Evolutionary conservation across 805 yeast species (phyloP), one percentile per base, ranked within the genome.

Genomic region (Allodekkera sacchari): DNA sequence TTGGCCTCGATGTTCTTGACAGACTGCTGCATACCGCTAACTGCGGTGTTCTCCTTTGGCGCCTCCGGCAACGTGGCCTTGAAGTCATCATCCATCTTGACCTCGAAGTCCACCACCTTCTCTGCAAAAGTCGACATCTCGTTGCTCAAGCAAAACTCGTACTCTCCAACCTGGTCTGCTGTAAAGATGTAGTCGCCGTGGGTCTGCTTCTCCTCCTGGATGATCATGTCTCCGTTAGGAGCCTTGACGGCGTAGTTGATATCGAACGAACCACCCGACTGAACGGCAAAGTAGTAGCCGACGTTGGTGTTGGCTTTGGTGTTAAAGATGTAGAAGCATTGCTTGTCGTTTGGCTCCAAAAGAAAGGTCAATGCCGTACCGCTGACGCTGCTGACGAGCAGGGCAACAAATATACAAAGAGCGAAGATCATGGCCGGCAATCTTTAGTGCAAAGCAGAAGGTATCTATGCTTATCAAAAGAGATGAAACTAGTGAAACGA

Each of bases 91-190:
- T 66, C 74, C 39, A 62, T 56, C 41, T 65, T 70, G 49, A 87
- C 71, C 51, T 87, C 95, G 46, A 87, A 79, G 58, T 83, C 94
- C 44, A 87, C 77, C 33, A 79, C 75, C 60, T 84, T 85, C 51
- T 82, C 88, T 33, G 87, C 79, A 52, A 74, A 74, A 4, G 88
- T 79, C 4, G 84, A 74, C 83, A 81, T 80, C 40, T 75, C 82
- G 56, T 83, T 82, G 47, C 74, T 61, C 63, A 87, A 84, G 60
- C 96, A 87, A 55, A 87, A 79, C 55, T 79, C 81, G 63, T 84
- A 87, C 55, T 87, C 95, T 26, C 96, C 96, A 13, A 57, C 52
- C 31, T 53, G 50, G 25, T 70, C 73, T 15, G 83, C 94, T 14
- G 60, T 64, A 53, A 87, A 76, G 6, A 74, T 63, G 63, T 79